A percentile compares a stretch with the other conserved stretches of the same genome.
These are phyloP conservation scores for Termitomyces sp. DNA, from an alignment of 768 basidiomycete genomes.

Conservation along the genomic window DNA sequence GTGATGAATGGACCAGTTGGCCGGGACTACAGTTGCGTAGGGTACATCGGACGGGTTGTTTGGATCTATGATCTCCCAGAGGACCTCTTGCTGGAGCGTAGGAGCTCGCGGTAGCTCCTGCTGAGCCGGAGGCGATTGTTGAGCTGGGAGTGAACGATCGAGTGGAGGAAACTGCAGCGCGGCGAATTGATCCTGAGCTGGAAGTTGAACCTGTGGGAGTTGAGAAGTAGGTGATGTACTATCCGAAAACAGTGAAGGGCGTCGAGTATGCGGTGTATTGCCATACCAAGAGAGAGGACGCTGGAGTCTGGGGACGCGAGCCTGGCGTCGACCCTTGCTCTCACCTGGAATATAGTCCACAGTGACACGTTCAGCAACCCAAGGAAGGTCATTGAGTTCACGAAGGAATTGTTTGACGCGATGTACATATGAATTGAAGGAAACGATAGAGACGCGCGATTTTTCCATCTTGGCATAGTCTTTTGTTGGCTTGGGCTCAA, in stretches of 20 bases:
- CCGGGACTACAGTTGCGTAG: conserved; percentile 4
- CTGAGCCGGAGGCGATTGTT: background rate
- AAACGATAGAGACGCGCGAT: conserved; percentile 20
- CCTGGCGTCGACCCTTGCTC: conserved; percentile 10
- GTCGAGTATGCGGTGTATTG: conserved; percentile 2
- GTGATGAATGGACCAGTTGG: conserved; percentile 4
- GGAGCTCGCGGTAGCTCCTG: background rate
- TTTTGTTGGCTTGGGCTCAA: conserved; percentile 23
- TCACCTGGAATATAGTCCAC: conserved; percentile 28
- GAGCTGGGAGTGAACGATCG: background rate
- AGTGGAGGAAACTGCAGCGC: background rate
- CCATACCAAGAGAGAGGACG: conserved; percentile 16
- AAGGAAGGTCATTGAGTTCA: conserved; percentile 31
- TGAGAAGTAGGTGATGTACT: conserved; percentile 10
- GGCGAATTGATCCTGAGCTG: background rate
- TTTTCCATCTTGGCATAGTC: conserved; percentile 34
- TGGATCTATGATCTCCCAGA: background rate
- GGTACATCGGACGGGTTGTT: conserved; percentile 5
- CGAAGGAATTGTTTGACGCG: conserved; percentile 26
- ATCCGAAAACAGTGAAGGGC: conserved; percentile 10
- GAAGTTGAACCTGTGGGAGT: background rate
- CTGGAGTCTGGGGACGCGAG: background rate
- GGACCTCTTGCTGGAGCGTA: background rate
- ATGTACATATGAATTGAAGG: conserved; percentile 23
- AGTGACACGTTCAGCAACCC: conserved; percentile 30